Evolutionary conservation across 768 basidiomycete genomes (phyloP).

Genomic region (Boletus barrowsii): DNA sequence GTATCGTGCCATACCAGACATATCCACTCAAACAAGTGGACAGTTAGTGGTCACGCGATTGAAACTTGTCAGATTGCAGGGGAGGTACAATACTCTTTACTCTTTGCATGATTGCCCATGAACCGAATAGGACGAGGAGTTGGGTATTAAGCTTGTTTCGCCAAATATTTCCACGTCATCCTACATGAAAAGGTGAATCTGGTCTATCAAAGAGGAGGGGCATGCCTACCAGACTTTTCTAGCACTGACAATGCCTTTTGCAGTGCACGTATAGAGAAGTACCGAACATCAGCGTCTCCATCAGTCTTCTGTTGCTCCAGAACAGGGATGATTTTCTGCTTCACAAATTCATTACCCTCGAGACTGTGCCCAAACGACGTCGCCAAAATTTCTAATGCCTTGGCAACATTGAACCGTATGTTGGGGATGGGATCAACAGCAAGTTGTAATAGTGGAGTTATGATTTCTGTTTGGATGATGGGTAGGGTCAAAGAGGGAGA

Average conservation of each 20-base stretch:
- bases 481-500: constrained; percentile 83
- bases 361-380: constrained; percentile 56
- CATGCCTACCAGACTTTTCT: constrained; percentile 37
- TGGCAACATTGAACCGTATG: constrained; percentile 98
- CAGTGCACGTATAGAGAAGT: constrained; percentile 82
- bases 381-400: constrained; percentile 88
- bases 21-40: not conserved
- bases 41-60: not conserved
- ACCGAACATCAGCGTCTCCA: constrained; percentile 93
- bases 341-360: constrained; percentile 74
- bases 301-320: constrained; percentile 87
- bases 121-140: constrained; percentile 20
- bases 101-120: constrained; percentile 20
- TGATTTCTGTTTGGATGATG: constrained; percentile 79
- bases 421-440: constrained; percentile 93
- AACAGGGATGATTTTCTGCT: constrained; percentile 73
- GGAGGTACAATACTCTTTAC: constrained; percentile 33
- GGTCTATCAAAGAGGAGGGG: not conserved
- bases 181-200: constrained; percentile 8
- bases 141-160: constrained; percentile 32
- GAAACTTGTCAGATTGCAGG: constrained; percentile 26
- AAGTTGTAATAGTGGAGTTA: constrained; percentile 78
- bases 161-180: constrained; percentile 21
- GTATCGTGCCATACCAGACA: not conserved
- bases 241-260: constrained; percentile 47